Conservation (phyloP, 257 asterid species). For the Galeopsis tetrahit region DNA sequence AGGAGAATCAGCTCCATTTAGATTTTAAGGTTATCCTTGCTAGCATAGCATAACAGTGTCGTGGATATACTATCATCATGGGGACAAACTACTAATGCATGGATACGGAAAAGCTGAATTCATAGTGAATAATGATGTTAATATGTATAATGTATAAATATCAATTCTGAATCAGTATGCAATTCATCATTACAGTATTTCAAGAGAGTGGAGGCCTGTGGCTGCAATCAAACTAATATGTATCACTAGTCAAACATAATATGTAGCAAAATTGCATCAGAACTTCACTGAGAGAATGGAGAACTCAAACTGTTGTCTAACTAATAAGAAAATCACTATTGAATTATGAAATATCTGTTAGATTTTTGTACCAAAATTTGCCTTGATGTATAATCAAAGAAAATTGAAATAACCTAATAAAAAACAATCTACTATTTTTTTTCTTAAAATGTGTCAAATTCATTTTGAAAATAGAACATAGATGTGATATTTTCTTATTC, state of each 20-base stretch:
- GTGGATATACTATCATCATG: conserved; percentile 3
- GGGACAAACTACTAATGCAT: conserved; percentile 8
- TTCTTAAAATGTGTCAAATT: not conserved
- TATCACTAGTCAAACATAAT: conserved; percentile 9
- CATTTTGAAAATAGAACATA: not conserved
- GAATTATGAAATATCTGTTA: not conserved
- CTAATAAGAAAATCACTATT: not conserved
- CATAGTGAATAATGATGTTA: not conserved
- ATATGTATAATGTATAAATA: conserved; percentile 7
- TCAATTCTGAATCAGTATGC: not conserved
- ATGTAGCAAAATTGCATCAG: conserved; percentile 8
- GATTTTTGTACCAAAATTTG: not conserved
- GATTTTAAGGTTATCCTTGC: conserved; percentile 18
- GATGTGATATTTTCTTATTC: not conserved
- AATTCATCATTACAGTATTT: not conserved
- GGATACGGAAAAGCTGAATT: not conserved
- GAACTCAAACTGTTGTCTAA: not conserved
- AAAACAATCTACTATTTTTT: not conserved
- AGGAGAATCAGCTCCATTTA: conserved; percentile 16
- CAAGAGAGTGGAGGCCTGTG: not conserved
- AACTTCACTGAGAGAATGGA: not conserved
- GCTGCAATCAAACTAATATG: conserved; percentile 2
- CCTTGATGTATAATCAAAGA: conserved; percentile 9
- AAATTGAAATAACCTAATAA: conserved; percentile 11
- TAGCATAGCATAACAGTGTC: conserved; percentile 15